Evolutionary conservation across 2,329 filamentous ascomycete species (phyloP).

Genomic region (Peltaster fructicola): DNA sequence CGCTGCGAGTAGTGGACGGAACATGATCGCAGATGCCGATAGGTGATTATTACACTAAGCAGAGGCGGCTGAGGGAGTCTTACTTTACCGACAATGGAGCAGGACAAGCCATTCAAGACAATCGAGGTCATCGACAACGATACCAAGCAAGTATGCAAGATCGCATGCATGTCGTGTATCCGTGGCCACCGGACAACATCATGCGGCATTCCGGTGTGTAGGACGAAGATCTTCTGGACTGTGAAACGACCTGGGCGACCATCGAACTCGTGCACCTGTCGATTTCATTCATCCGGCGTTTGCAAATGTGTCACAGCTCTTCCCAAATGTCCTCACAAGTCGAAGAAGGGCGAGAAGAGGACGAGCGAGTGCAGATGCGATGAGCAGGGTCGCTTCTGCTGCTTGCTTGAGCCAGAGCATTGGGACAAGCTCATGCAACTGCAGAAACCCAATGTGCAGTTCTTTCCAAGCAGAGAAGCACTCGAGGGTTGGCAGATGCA

Average conservation of each 20-base stretch:
- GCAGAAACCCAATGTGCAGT: conserved; percentile 15
- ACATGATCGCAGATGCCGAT: too few relatives aligned
- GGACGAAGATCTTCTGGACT: conserved; percentile 19
- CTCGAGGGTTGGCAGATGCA: conserved; percentile 10
- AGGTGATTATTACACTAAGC: too few relatives aligned
- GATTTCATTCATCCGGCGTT: conserved; percentile 14
- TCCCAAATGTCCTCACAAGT: conserved; percentile 17
- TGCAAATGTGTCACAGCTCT: conserved; percentile 19
- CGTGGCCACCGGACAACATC: conserved; percentile 19
- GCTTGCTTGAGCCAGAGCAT: conserved; percentile 15
- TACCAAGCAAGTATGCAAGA: conserved; percentile 17
- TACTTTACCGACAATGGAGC: conserved; percentile 11
- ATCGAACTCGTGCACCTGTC: conserved; percentile 18
- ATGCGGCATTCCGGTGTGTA: conserved; percentile 19
- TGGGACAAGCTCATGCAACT: conserved; percentile 14
- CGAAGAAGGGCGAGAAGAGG: conserved; percentile 19
- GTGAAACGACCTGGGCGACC: conserved; percentile 19
- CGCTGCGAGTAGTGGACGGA: too few relatives aligned
- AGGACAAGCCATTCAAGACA: conserved; percentile 19
- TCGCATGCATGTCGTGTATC: conserved; percentile 21
- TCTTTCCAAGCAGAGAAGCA: conserved; percentile 12
- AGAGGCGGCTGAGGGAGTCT: too few relatives aligned
- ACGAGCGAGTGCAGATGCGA: conserved; percentile 18
- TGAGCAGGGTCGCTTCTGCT: conserved; percentile 18
- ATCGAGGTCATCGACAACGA: conserved; percentile 18